These are phyloP conservation scores for Hippophae gyantsensis DNA, from an alignment of 306 rosid species.

Conservation along the genomic window DNA sequence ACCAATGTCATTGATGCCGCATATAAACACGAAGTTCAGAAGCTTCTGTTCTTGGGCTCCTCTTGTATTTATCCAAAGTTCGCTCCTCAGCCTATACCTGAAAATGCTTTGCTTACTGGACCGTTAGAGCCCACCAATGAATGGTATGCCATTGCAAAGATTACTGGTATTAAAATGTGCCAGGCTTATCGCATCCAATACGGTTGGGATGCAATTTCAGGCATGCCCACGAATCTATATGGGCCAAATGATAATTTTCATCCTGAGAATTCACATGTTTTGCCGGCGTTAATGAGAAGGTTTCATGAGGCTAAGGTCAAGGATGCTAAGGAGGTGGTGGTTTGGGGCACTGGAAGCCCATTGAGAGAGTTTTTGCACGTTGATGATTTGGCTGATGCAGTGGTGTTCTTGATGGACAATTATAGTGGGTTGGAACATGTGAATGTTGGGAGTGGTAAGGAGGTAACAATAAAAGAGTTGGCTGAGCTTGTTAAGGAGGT, in stretches of 20 bases:
- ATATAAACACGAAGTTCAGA: conserved; percentile 55
- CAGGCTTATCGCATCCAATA: conserved; percentile 81
- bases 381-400: conserved; percentile 75
- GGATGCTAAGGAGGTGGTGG: conserved; percentile 75
- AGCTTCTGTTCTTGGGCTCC: conserved; percentile 78
- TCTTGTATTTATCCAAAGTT: conserved; percentile 94
- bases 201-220: conserved; percentile 87
- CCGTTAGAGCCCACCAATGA: conserved; percentile 93
- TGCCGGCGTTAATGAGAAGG: conserved; percentile 87
- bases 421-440: conserved; percentile 74
- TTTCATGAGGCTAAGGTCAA: conserved; percentile 88
- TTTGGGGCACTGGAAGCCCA: conserved; percentile 95
- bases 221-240: conserved; percentile 87
- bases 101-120: conserved; percentile 67
- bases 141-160: conserved; percentile 95
- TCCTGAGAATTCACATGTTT: conserved; percentile 85
- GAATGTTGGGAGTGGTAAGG: conserved; percentile 89
- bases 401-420: conserved; percentile 64
- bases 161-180: conserved; percentile 93
- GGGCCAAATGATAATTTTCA: conserved; percentile 84
- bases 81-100: conserved; percentile 91
- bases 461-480: conserved; percentile 76
- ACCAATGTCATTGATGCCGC: conserved; percentile 75
- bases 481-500: conserved; percentile 87
- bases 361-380: conserved; percentile 90